A percentile compares a stretch with the other conserved stretches of the same genome.
phyloP scores from a whole-genome alignment of 768 basidiomycete species.

The Termitomyces sp. region DNA sequence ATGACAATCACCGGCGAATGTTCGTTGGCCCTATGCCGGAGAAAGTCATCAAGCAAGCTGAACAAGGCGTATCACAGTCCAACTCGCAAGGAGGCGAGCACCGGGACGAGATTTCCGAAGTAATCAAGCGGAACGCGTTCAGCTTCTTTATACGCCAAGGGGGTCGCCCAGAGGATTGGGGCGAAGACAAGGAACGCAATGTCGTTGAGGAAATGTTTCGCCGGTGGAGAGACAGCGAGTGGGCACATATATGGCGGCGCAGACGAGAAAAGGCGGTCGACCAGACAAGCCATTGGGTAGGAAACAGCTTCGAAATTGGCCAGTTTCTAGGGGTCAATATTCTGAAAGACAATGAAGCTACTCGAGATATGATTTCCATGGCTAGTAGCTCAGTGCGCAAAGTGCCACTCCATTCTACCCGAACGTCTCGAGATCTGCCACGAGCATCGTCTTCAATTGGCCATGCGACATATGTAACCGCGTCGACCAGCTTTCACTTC shows the following conservation, averaged over 20 bases:
- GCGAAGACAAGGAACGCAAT: slow-evolving; percentile 47
- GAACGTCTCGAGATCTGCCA: slow-evolving; percentile 7
- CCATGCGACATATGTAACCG: slow-evolving; percentile 26
- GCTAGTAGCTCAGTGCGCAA: slow-evolving; percentile 6
- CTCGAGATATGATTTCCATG: slow-evolving; percentile 14
- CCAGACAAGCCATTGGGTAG: slow-evolving; percentile 52
- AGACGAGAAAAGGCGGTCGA: slow-evolving; percentile 27
- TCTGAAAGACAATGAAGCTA: slow-evolving; percentile 35
- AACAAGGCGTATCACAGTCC: slow-evolving; percentile 23
- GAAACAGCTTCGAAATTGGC: slow-evolving; percentile 76
- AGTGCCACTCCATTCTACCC: neutral
- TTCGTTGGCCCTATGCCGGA: slow-evolving; percentile 82
- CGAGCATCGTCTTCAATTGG: slow-evolving; percentile 12
- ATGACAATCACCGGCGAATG: slow-evolving; percentile 43
- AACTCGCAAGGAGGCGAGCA: slow-evolving; percentile 23
- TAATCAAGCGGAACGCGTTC: slow-evolving; percentile 61
- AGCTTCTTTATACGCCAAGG: slow-evolving; percentile 64
- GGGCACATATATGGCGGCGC: slow-evolving; percentile 48
- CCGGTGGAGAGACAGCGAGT: slow-evolving; percentile 67
- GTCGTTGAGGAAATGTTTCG: slow-evolving; percentile 55
- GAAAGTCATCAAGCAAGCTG: slow-evolving; percentile 41
- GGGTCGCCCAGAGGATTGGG: slow-evolving; percentile 68
- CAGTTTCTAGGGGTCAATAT: slow-evolving; percentile 71
- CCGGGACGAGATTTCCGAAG: slow-evolving; percentile 38
- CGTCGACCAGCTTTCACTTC: slow-evolving; percentile 19